Conservation (phyloP, 306 rosid genomes). For the Alnus glutinosa region DNA sequence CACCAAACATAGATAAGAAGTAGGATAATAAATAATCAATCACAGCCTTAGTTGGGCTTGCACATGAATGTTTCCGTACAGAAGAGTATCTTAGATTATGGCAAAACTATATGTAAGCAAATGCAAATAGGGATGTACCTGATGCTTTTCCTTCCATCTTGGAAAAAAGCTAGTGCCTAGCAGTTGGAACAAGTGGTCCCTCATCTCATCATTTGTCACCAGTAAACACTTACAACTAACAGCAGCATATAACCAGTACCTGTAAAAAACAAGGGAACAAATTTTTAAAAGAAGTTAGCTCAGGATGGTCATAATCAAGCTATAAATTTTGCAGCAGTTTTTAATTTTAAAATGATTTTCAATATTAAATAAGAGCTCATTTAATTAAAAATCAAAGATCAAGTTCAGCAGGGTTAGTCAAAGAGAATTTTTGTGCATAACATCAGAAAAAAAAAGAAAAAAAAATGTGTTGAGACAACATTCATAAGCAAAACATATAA, state of each 20-base stretch:
- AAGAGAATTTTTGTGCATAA: neutral
- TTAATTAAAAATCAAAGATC: neutral
- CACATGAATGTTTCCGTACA: neutral
- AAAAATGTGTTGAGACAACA: neutral
- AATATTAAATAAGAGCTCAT: slow-evolving; percentile 8
- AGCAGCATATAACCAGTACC: slow-evolving; percentile 98
- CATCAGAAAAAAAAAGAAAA: neutral
- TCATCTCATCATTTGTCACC: slow-evolving; percentile 96
- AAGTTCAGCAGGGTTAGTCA: neutral
- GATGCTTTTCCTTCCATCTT: slow-evolving; percentile 97
- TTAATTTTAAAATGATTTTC: slow-evolving; percentile 5
- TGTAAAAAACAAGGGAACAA: slow-evolving; percentile 23
- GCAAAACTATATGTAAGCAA: neutral
- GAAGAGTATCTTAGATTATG: neutral
- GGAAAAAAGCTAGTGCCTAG: slow-evolving; percentile 88
- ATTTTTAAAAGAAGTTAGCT: slow-evolving; percentile 13
- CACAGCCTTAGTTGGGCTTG: neutral
- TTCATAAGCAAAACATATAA: neutral
- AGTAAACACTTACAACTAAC: slow-evolving; percentile 74
- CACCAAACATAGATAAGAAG: neutral
- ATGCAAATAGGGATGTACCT: slow-evolving; percentile 48
- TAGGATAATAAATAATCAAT: neutral
- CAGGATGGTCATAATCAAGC: slow-evolving; percentile 3
- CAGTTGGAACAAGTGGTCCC: slow-evolving; percentile 93
- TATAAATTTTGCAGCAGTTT: slow-evolving; percentile 7